Base-by-base conservation (phyloP, 306 rosid species). In the Pterocarpus macrocarpus region DNA sequence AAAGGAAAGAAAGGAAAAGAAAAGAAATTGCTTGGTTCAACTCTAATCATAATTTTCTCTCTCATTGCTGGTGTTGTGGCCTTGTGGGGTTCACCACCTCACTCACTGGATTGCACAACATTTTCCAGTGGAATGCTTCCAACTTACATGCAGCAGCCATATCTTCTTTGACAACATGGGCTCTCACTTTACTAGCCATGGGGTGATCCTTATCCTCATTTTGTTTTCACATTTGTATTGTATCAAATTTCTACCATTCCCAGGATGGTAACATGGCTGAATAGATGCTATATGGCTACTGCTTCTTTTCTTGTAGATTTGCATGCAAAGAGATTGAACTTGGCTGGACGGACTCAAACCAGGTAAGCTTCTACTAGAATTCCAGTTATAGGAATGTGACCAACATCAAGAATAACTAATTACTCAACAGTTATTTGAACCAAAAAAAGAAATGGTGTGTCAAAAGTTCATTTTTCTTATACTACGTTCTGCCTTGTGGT, bases 311-410 rank as follows among this genome's bases (percentile, higher is more conserved):
- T 58, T 89, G 78, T 89, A 95, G 99, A 77, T 90, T 93, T 56
- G 99, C 99, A 1, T 90, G 97, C 77, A 95, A 93, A 81, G 98
- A 93, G 86, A 93, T 95, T 81, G 78, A 90, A 7, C 88, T 85
- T 86, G 99, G 99, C 2, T 93, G 97, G 97, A 90, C 89, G 43
- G 76, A 83, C 76, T 67, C 91, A 63, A 88, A 85, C 87, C 84
- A 93, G 90, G 99, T 95, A 89, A 22, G 89, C 89, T 15, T 78
- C 75, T 34, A 22, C 1, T 22, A 22, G 68, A 71, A 43, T 43
- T 43, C 8, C 57, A 76, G 34, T 47, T 6, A 15, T n/a, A 52
- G 17, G 16, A 22, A 34, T 39, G 12, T 41, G 12, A 1, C 15
- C 15, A 49, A 17, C 43, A 14, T 68, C 28, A 22, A 22, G 28